Percentiles rank a stretch among this genome's conserved stretches.
Conservation (phyloP, 495 filamentous ascomycete species). For the Clohesyomyces aquaticus region DNA sequence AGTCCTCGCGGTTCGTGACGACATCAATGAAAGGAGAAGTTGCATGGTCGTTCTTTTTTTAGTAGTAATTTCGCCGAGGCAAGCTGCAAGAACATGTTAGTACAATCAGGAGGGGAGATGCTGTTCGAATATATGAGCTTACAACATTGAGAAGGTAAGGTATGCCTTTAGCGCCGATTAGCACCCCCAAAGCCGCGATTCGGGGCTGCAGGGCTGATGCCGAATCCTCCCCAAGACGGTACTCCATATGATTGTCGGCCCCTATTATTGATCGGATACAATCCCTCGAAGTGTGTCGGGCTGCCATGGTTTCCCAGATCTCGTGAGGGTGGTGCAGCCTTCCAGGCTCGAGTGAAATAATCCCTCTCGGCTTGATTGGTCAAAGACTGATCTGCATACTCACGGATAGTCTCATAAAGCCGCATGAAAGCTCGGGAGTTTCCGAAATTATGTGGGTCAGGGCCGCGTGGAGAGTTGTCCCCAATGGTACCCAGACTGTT, state of each 20-base stretch:
- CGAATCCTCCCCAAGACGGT: not conserved
- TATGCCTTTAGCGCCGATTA: not conserved
- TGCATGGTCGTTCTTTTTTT: too few species aligned
- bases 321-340: not conserved
- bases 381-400: slow-evolving; percentile 26
- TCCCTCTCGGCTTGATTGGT: not conserved
- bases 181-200: not conserved
- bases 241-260: not conserved
- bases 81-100: too few species aligned
- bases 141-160: not conserved
- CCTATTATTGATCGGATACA: not conserved
- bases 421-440: slow-evolving; percentile 25
- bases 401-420: slow-evolving; percentile 27
- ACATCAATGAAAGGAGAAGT: too few species aligned
- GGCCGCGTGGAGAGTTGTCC: not conserved
- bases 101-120: too few species aligned
- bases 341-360: slow-evolving; percentile 26
- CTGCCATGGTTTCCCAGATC: not conserved
- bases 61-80: too few species aligned
- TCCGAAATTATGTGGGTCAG: not conserved
- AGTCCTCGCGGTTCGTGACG: too few species aligned
- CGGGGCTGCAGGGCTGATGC: not conserved
- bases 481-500: slow-evolving; percentile 14
- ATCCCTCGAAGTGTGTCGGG: not conserved
- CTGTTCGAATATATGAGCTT: too few species aligned